Evolutionary conservation across 2,329 filamentous ascomycete species (phyloP).

Genomic region (Ascosphaera aggregata): DNA sequence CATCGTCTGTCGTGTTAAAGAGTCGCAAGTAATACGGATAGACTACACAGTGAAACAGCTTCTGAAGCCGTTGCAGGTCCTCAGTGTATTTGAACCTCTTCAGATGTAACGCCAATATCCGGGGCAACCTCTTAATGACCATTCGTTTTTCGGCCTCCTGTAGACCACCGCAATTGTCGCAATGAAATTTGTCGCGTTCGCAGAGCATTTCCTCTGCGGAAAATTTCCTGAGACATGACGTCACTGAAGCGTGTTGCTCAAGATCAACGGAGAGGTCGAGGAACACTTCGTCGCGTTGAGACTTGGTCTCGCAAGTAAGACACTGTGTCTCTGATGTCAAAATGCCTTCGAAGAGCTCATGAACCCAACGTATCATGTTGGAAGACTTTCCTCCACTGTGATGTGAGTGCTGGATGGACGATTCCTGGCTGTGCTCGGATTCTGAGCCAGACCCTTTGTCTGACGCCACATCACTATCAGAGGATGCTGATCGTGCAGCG

Average conservation of each 20-base stretch:
- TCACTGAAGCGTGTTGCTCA: constrained; percentile 87
- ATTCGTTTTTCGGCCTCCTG: constrained; percentile 98
- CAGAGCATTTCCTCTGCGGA: constrained; percentile 97
- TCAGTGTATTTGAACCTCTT: constrained; percentile 99
- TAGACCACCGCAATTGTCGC: constrained; percentile 84
- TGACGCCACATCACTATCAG: constrained; percentile 17
- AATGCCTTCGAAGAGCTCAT: constrained; percentile 88
- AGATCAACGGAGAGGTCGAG: constrained; percentile 89
- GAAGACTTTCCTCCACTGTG: constrained; percentile 29
- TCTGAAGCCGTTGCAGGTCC: constrained; percentile 78
- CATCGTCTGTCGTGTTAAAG: constrained; percentile 93
- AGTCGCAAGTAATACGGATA: constrained; percentile 92
- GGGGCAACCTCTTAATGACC: constrained; percentile 92
- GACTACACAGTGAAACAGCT: constrained; percentile 88
- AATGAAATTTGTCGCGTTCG: constrained; percentile 97
- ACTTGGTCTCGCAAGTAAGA: constrained; percentile 85
- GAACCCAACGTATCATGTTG: constrained; percentile 68
- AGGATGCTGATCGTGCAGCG: constrained; percentile 27
- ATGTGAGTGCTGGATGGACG: constrained; percentile 29
- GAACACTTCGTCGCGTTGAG: constrained; percentile 87
- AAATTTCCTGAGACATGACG: constrained; percentile 83
- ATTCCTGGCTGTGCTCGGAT: constrained; percentile 6
- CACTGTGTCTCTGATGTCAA: constrained; percentile 93
- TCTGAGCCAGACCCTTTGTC: constrained; percentile 13
- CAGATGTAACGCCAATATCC: constrained; percentile 73